Conservation (phyloP, 306 rosid species). For the Trifolium dubium region DNA sequence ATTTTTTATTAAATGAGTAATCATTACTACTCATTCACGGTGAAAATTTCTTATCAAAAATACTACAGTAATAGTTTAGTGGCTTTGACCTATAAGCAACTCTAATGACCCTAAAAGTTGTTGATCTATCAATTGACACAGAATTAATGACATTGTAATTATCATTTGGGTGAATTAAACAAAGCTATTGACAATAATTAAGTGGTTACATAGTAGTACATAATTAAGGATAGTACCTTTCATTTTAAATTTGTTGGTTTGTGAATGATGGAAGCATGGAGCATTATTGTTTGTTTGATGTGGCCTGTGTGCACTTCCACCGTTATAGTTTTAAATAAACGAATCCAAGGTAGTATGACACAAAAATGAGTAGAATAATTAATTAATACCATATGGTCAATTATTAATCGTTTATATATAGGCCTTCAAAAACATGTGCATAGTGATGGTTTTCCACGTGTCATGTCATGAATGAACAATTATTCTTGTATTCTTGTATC, state of each 20-base stretch:
- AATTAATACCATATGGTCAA: constrained; percentile 18
- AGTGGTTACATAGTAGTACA: background rate
- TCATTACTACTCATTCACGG: too few relatives aligned
- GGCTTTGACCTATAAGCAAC: too few relatives aligned
- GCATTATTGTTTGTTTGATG: constrained; percentile 27
- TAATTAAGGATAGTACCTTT: constrained; percentile 2
- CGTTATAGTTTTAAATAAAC: background rate
- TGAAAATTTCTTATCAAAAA: too few relatives aligned
- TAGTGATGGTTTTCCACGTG: constrained; percentile 28
- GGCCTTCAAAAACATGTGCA: constrained; percentile 29
- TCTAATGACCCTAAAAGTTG: background rate
- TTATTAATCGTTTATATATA: constrained; percentile 6
- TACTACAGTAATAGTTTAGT: too few relatives aligned
- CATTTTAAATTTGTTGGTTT: constrained; percentile 16
- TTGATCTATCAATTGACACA: background rate
- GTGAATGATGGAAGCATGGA: background rate
- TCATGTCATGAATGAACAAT: constrained; percentile 6
- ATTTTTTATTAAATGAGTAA: too few relatives aligned
- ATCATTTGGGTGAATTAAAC: constrained; percentile 31
- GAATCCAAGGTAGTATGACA: constrained; percentile 14
- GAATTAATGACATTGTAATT: constrained; percentile 25
- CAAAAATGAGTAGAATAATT: constrained; percentile 38
- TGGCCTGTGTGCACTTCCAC: background rate
- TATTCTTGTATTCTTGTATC: background rate
- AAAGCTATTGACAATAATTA: constrained; percentile 19